Base-by-base conservation (phyloP, 2,329 filamentous ascomycete genomes). In the Talaromyces islandicus region DNA sequence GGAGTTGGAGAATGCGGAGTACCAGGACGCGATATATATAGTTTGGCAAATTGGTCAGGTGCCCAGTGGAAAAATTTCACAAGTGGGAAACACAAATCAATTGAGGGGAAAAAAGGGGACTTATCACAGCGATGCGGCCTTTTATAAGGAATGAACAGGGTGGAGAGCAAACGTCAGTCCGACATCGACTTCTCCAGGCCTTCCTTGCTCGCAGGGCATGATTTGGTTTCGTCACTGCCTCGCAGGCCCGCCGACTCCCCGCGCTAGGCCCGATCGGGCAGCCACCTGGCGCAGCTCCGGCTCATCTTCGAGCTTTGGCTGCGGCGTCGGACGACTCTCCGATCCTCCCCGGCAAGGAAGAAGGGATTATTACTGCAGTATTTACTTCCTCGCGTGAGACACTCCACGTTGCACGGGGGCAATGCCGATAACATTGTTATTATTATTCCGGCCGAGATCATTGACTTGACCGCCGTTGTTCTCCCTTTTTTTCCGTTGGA, bases 341-440 rank as follows among this genome's bases (percentile, higher is more conserved):
- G 66, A 62, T 50, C 60, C 64, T 65, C 64, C 60, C 65, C 67
- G 64, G 57, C 41, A 2, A 6, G 43, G 21, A 19, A 19, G 41
- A 32, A 32, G 11, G 10, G 4, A 4, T 5, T 35, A 12, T 12
- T 12, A n/a, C n/a, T n/a, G n/a, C n/a, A n/a, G n/a, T n/a, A 7
- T 43, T 43, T 43, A 9, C 41, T 35, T n/a, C n/a, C 32, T 14
- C 12, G n/a, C 7, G 19, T 12, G 43, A 46, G 11, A 46, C 41
- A 24, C 17, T 46, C 43, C 43, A 46, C 43, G 43, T 24, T 46
- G 21, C 43, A 46, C 21, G 43, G 43, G n/a, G 43, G 43, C 10
- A 24, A 24, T 46, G 11, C n/a, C 9, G 21, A 46, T 14, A 46
- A 14, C 30, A 32, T 14, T 5, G 32, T 38, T n/a, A 17, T 38